These are phyloP conservation scores for Aegilops longissima DNA, from an alignment of 176 grass and related monocot genomes.

Conservation along the genomic window DNA sequence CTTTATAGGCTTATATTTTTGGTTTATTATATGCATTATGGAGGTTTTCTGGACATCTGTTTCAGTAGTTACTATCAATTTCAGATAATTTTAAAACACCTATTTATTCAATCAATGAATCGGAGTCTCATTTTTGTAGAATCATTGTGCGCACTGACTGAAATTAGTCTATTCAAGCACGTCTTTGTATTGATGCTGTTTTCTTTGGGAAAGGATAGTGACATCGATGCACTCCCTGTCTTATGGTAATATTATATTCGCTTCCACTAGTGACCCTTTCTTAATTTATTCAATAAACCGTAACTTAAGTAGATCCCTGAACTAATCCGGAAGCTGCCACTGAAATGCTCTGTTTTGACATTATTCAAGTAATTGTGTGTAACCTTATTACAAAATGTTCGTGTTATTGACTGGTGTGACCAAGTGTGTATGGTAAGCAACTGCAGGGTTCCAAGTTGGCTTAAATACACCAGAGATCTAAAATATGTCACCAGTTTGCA, in stretches of 20 bases:
- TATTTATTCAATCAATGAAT: constrained; percentile 7
- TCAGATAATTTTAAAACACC: neutral
- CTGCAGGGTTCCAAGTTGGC: neutral
- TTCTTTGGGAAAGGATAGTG: constrained; percentile 30
- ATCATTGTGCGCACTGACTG: neutral
- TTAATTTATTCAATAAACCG: constrained; percentile 18
- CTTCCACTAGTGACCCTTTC: constrained; percentile 25
- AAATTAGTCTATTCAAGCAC: constrained; percentile 30
- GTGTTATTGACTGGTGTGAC: neutral
- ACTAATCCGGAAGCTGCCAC: constrained; percentile 6
- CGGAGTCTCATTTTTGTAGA: constrained; percentile 14
- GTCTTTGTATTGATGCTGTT: constrained; percentile 28
- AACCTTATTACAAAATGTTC: constrained; percentile 19
- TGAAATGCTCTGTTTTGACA: neutral
- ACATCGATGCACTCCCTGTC: constrained; percentile 33
- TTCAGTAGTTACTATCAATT: neutral
- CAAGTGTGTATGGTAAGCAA: neutral
- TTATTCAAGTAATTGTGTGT: neutral
- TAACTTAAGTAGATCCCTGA: neutral
- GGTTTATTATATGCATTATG: neutral
- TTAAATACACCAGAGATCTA: neutral
- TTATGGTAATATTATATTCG: constrained; percentile 27
- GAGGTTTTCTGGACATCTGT: neutral
- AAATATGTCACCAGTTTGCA: neutral
- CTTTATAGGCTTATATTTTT: neutral